Conservation (phyloP, 2,329 filamentous ascomycete species). For the Penicillium psychrosexuale region DNA sequence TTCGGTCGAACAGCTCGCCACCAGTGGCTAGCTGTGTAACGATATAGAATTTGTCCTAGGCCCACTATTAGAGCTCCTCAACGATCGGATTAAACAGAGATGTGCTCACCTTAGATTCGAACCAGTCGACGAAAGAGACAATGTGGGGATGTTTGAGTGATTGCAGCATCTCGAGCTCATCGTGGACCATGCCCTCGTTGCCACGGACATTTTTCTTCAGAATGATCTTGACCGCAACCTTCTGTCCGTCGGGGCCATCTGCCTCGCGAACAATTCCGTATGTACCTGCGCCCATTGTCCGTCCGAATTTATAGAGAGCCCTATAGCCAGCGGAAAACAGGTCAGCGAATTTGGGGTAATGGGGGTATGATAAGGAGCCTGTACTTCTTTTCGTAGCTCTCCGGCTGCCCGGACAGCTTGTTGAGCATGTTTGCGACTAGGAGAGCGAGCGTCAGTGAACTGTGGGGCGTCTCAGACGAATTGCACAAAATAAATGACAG, state of each 20-base stretch:
- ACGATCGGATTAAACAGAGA: neutral
- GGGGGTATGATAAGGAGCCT: slow-evolving; percentile 20
- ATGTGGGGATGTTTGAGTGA: slow-evolving; percentile 90
- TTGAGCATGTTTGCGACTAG: slow-evolving; percentile 86
- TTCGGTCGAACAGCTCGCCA: slow-evolving; percentile 95
- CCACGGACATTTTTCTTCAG: slow-evolving; percentile 98
- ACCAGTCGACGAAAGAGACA: slow-evolving; percentile 97
- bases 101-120: slow-evolving; percentile 80
- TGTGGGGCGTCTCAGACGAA: neutral
- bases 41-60: slow-evolving; percentile 98
- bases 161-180: slow-evolving; percentile 92
- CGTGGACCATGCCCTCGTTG: slow-evolving; percentile 98
- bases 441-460: slow-evolving; percentile 11
- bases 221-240: slow-evolving; percentile 98
- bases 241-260: slow-evolving; percentile 68
- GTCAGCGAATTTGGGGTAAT: slow-evolving; percentile 4
- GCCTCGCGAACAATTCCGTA: slow-evolving; percentile 98
- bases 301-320: slow-evolving; percentile 85
- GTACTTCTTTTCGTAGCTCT: slow-evolving; percentile 98
- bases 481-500: slow-evolving; percentile 1
- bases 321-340: slow-evolving; percentile 45
- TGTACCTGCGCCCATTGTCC: slow-evolving; percentile 91
- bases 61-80: neutral
- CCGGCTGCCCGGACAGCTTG: slow-evolving; percentile 92
- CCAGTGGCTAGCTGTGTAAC: slow-evolving; percentile 94